Percentiles rank a stretch among this genome's conserved stretches.
phyloP scores from a whole-genome alignment of 345 rosid genomes.

The Gossypium ekmanianum region DNA sequence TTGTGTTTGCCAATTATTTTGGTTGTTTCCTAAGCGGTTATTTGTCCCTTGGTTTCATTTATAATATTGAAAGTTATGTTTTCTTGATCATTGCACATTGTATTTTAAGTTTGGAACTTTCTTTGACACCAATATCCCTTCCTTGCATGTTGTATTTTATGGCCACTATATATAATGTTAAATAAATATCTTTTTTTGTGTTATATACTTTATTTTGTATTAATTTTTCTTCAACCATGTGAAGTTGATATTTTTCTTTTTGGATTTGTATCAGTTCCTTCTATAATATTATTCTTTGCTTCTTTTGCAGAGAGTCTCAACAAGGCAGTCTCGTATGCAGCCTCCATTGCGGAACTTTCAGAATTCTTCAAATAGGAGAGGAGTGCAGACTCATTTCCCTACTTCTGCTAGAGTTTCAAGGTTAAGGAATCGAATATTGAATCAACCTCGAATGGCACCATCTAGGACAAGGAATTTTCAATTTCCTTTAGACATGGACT shows the following conservation, averaged over 20 bases:
- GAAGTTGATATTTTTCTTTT: background rate
- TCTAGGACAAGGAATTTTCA: slow-evolving; percentile 44
- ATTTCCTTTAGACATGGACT: slow-evolving; percentile 65
- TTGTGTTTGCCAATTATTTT: background rate
- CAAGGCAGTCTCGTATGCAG: slow-evolving; percentile 34
- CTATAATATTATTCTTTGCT: slow-evolving; percentile 11
- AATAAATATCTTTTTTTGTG: background rate
- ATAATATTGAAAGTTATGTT: background rate
- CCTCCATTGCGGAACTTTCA: slow-evolving; percentile 35
- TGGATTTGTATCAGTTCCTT: background rate
- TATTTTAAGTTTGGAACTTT: background rate
- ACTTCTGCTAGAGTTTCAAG: slow-evolving; percentile 38
- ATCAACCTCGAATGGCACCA: slow-evolving; percentile 36
- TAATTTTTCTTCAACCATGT: background rate
- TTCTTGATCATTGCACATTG: background rate
- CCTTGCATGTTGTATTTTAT: background rate
- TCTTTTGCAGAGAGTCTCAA: slow-evolving; percentile 37
- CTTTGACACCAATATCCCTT: background rate
- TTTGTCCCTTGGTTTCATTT: slow-evolving; percentile 7
- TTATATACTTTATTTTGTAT: background rate
- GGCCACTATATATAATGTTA: background rate
- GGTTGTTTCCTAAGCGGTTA: background rate
- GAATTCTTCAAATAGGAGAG: slow-evolving; percentile 49
- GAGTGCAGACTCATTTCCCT: slow-evolving; percentile 36
- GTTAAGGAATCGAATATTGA: slow-evolving; percentile 44